These are phyloP conservation scores for Penicillium griseofulvum DNA, from an alignment of 2,329 filamentous ascomycete genomes.

Conservation along the genomic window DNA sequence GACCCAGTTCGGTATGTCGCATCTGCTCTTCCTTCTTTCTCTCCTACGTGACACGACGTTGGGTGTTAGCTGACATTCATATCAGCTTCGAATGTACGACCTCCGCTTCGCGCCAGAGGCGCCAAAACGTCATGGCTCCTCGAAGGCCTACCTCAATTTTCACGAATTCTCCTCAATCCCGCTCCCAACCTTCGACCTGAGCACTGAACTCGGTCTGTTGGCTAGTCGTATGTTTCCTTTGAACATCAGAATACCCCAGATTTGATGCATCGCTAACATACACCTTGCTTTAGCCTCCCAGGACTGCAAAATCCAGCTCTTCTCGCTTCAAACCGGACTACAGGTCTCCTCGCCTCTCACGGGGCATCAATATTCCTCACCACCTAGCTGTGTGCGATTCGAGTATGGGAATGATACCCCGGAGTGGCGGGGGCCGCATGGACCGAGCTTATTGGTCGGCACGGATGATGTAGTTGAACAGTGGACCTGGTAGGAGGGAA, in stretches of 20 bases:
- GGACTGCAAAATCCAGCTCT: constrained; percentile 36
- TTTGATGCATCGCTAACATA: background rate
- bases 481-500: constrained; percentile 35
- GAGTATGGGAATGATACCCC: constrained; percentile 27
- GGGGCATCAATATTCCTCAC: constrained; percentile 22
- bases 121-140: constrained; percentile 27
- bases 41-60: background rate
- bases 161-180: constrained; percentile 28
- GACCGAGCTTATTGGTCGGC: constrained; percentile 36
- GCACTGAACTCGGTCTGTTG: constrained; percentile 37
- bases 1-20: constrained; percentile 31
- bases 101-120: constrained; percentile 35
- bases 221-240: constrained; percentile 33
- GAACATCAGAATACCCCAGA: background rate
- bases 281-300: constrained; percentile 28
- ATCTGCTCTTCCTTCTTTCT: background rate
- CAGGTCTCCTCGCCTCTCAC: constrained; percentile 30
- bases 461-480: constrained; percentile 35
- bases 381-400: constrained; percentile 35
- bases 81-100: constrained; percentile 43
- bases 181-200: constrained; percentile 38
- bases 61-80: background rate
- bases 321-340: constrained; percentile 39
- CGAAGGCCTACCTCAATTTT: constrained; percentile 38
- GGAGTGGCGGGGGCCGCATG: constrained; percentile 24